These are phyloP conservation scores for Tarenaya hassleriana DNA, from an alignment of 345 rosid species.

Conservation along the genomic window DNA sequence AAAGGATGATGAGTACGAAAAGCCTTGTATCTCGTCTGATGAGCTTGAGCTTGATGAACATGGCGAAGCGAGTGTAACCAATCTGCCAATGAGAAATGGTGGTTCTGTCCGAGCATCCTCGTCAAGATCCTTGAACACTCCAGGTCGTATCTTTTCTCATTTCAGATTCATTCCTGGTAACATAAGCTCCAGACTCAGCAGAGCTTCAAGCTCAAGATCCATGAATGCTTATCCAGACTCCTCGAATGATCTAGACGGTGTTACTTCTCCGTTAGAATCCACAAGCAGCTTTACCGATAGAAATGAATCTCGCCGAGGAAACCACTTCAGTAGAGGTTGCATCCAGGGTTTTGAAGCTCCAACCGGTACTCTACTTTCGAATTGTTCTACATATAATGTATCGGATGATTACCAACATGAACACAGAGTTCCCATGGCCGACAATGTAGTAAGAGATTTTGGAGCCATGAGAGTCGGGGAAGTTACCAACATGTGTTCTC, in stretches of 20 bases:
- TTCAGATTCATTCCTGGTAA: constrained; percentile 84
- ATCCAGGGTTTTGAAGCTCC: constrained; percentile 19
- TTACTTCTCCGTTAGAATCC: constrained; percentile 29
- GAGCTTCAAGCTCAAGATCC: constrained; percentile 77
- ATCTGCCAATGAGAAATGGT: constrained; percentile 31
- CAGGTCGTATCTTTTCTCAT: constrained; percentile 63
- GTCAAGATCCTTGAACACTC: constrained; percentile 29
- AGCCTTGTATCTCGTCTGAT: constrained; percentile 34
- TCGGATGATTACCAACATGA: constrained; percentile 17
- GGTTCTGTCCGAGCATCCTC: constrained; percentile 51
- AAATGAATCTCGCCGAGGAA: constrained; percentile 30
- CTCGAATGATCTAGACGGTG: constrained; percentile 35
- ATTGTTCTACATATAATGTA: constrained; percentile 17
- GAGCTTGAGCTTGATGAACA: constrained; percentile 42
- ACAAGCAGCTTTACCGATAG: constrained; percentile 29
- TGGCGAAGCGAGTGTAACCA: constrained; percentile 32
- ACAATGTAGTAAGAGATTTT: constrained; percentile 29
- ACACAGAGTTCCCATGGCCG: constrained; percentile 25
- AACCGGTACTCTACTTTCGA: constrained; percentile 8
- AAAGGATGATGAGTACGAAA: constrained; percentile 27
- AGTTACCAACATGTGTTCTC: constrained; percentile 33
- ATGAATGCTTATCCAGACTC: constrained; percentile 50
- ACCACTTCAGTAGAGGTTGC: constrained; percentile 10
- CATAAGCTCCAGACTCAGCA: constrained; percentile 62
- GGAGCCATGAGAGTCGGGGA: constrained; percentile 28